Conservation (phyloP, 2,329 filamentous ascomycete species). For the Arachnomyces sp. region DNA sequence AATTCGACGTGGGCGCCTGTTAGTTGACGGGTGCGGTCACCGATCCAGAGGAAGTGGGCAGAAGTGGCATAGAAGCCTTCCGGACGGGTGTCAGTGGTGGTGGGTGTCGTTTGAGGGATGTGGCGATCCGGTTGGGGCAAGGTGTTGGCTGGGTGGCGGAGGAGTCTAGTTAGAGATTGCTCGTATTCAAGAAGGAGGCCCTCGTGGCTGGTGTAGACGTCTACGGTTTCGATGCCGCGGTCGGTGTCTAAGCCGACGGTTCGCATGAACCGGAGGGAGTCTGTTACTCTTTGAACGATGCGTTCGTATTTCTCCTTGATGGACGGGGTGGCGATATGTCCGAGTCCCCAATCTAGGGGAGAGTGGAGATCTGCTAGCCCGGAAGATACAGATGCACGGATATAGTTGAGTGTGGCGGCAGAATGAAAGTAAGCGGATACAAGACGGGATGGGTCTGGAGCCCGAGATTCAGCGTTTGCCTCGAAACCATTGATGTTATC, state of each 20-base stretch:
- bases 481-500: conserved; percentile 90
- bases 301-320: conserved; percentile 79
- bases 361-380: conserved; percentile 91
- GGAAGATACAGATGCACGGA: conserved; percentile 72
- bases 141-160: conserved; percentile 55
- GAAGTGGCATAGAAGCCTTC: conserved; percentile 87
- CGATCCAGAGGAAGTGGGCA: conserved; percentile 96
- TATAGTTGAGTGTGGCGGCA: conserved; percentile 87
- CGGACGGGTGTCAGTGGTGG: conserved; percentile 19
- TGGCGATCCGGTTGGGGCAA: conserved; percentile 14
- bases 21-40: conserved; percentile 88
- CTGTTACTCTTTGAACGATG: conserved; percentile 79
- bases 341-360: conserved; percentile 89
- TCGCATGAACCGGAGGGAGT: conserved; percentile 87
- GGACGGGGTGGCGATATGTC: conserved; percentile 76
- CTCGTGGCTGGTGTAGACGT: conserved; percentile 93
- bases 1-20: conserved; percentile 94
- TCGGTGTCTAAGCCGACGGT: conserved; percentile 76
- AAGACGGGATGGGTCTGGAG: conserved; percentile 73
- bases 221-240: conserved; percentile 79
- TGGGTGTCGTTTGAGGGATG: conserved; percentile 17
- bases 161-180: conserved; percentile 69
- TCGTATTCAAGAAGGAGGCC: conserved; percentile 93
- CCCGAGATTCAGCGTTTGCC: conserved; percentile 58
- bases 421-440: conserved; percentile 94